These are phyloP conservation scores for Candida takata DNA, from an alignment of 805 yeast genomes.

Conservation along the genomic window DNA sequence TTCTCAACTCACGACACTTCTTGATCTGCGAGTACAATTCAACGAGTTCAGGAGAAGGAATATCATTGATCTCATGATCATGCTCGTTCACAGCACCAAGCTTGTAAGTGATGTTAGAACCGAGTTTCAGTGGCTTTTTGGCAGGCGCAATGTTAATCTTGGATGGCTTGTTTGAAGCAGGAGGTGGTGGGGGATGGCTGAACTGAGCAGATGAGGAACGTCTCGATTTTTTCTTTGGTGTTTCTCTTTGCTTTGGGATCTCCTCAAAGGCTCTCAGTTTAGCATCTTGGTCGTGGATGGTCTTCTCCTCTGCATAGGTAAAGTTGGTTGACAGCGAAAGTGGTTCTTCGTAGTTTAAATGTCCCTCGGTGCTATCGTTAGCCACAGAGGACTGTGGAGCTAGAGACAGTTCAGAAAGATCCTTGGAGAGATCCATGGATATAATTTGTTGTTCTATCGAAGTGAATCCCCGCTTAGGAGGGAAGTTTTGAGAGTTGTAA, in stretches of 20 bases:
- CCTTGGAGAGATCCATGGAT: constrained; percentile 3
- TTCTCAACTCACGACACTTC: constrained; percentile 65
- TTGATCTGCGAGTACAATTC: constrained; percentile 56
- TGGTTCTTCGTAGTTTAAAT: not conserved
- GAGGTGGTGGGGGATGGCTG: constrained; percentile 33
- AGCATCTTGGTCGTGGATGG: constrained; percentile 60
- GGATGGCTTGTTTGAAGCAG: constrained; percentile 20
- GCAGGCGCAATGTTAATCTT: constrained; percentile 17
- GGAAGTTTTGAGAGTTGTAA: too few species aligned
- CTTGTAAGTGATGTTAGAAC: constrained; percentile 26
- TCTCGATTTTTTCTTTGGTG: constrained; percentile 27
- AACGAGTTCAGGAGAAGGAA: constrained; percentile 62
- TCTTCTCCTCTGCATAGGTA: constrained; percentile 58
- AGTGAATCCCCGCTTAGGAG: too few species aligned
- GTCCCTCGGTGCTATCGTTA: not conserved
- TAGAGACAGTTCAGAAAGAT: constrained; percentile 1
- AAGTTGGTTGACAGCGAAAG: constrained; percentile 42
- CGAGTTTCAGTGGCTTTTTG: constrained; percentile 5
- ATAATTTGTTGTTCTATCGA: too few species aligned
- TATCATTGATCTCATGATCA: constrained; percentile 46
- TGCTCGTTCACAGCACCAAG: constrained; percentile 40
- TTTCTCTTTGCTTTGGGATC: constrained; percentile 4
- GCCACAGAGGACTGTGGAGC: not conserved
- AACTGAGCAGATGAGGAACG: constrained; percentile 31
- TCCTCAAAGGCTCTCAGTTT: constrained; percentile 51